phyloP scores from a whole-genome alignment of 176 grass and related monocot genomes.

The Avena sativa region DNA sequence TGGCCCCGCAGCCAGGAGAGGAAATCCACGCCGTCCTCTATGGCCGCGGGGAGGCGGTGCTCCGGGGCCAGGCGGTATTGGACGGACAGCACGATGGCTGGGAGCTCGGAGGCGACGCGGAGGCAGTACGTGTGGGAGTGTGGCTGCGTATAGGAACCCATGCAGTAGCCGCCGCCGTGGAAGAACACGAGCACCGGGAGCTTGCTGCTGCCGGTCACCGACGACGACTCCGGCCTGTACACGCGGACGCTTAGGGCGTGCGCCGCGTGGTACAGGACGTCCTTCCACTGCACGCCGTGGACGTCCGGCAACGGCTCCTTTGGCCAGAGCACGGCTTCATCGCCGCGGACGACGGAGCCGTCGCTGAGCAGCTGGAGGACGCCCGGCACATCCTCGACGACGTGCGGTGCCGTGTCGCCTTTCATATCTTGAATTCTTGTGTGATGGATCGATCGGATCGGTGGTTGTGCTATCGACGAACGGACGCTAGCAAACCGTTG shows the following conservation, averaged over 20 bases:
- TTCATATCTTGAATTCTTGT: not conserved
- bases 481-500: too few relatives aligned
- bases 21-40: constrained; percentile 57
- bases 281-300: constrained; percentile 34
- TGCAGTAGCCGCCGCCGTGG: constrained; percentile 42
- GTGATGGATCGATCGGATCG: not conserved
- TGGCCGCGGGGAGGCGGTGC: constrained; percentile 55
- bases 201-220: not conserved
- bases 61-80: constrained; percentile 36
- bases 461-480: too few relatives aligned
- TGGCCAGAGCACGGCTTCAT: not conserved
- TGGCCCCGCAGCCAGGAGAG: constrained; percentile 46
- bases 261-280: constrained; percentile 37
- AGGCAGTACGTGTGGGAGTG: not conserved
- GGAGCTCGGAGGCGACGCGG: constrained; percentile 32
- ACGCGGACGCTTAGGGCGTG: constrained; percentile 34
- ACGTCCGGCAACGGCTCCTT: not conserved
- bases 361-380: constrained; percentile 39
- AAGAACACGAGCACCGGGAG: constrained; percentile 43
- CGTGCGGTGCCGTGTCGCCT: constrained; percentile 21
- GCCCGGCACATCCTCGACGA: constrained; percentile 48
- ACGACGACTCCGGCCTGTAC: not conserved
- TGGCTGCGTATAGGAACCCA: not conserved
- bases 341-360: constrained; percentile 43
- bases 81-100: constrained; percentile 52